These are phyloP conservation scores for Rubroshorea leprosula DNA, from an alignment of 345 rosid species.

Conservation along the genomic window DNA sequence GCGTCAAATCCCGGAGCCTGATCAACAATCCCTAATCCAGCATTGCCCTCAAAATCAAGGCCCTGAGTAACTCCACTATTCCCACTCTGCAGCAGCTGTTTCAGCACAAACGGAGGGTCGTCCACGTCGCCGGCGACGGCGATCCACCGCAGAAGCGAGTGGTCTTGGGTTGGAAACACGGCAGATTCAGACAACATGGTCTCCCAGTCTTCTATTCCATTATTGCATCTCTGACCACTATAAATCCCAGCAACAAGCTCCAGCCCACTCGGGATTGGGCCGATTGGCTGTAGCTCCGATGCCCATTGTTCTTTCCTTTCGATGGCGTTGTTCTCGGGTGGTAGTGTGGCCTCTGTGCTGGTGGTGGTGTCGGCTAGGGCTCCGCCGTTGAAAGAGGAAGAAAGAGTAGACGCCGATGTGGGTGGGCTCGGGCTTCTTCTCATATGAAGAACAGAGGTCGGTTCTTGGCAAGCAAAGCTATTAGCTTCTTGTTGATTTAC, in stretches of 20 bases:
- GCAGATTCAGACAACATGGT: conserved; percentile 37
- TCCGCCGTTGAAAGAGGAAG: conserved; percentile 51
- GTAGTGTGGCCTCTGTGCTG: conserved; percentile 14
- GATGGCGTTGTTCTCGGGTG: conserved; percentile 8
- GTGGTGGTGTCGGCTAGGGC: conserved; percentile 23
- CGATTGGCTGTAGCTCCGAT: conserved; percentile 31
- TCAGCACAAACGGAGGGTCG: conserved; percentile 37
- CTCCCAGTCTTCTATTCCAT: conserved; percentile 51
- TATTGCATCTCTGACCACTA: conserved; percentile 32
- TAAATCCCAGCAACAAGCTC: conserved; percentile 22
- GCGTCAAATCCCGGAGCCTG: conserved; percentile 29
- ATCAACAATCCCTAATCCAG: conserved; percentile 34
- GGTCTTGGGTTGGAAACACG: conserved; percentile 29
- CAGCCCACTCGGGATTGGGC: conserved; percentile 26
- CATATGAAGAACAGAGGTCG: conserved; percentile 45
- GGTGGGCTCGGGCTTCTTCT: conserved; percentile 65
- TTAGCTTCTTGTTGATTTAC: conserved; percentile 19
- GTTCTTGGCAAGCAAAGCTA: conserved; percentile 19
- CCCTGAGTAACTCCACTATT: conserved; percentile 14
- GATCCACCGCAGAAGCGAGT: conserved; percentile 42
- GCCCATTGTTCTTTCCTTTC: conserved; percentile 44
- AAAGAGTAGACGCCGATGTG: conserved; percentile 57
- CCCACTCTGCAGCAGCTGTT: conserved; percentile 37
- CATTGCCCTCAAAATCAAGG: conserved; percentile 38
- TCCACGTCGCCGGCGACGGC: conserved; percentile 48